These are phyloP conservation scores for Phlegmacium glaucopus DNA, from an alignment of 768 basidiomycete species.

Conservation along the genomic window DNA sequence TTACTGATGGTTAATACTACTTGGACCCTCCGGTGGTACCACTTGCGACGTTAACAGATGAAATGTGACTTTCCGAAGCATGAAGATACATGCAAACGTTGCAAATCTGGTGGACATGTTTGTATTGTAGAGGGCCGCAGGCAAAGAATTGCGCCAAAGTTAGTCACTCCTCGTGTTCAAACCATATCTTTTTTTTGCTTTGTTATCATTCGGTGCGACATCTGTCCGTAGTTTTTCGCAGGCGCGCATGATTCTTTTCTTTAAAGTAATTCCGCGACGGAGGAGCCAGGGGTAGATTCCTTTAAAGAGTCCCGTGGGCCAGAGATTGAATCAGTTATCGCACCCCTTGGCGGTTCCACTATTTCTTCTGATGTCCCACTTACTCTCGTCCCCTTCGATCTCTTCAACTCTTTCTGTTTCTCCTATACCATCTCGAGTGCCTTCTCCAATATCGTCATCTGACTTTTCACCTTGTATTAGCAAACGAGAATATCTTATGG, in stretches of 20 bases:
- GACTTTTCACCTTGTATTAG: constrained; percentile 40
- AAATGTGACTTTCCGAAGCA: constrained; percentile 78
- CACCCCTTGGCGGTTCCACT: not conserved
- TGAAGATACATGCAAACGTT: constrained; percentile 76
- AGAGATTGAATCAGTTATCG: not conserved
- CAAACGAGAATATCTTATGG: constrained; percentile 83
- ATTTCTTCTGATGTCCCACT: not conserved
- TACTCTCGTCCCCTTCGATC: constrained; percentile 10
- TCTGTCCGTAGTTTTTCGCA: constrained; percentile 13
- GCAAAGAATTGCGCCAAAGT: constrained; percentile 79
- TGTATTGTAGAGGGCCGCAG: constrained; percentile 86
- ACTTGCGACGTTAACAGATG: constrained; percentile 50
- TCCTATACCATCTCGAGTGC: constrained; percentile 20
- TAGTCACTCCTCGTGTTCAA: constrained; percentile 33
- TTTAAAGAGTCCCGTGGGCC: constrained; percentile 9
- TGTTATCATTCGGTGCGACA: constrained; percentile 7
- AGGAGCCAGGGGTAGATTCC: constrained; percentile 7
- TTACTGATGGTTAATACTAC: not conserved
- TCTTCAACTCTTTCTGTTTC: constrained; percentile 16
- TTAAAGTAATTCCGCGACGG: constrained; percentile 3
- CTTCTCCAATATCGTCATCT: constrained; percentile 36
- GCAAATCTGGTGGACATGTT: constrained; percentile 65
- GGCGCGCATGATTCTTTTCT: constrained; percentile 1
- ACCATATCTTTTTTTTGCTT: constrained; percentile 7
- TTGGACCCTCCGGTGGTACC: not conserved